These are phyloP conservation scores for Myriosclerotinia duriaeana DNA, from an alignment of 2,329 filamentous ascomycete genomes.

Conservation along the genomic window DNA sequence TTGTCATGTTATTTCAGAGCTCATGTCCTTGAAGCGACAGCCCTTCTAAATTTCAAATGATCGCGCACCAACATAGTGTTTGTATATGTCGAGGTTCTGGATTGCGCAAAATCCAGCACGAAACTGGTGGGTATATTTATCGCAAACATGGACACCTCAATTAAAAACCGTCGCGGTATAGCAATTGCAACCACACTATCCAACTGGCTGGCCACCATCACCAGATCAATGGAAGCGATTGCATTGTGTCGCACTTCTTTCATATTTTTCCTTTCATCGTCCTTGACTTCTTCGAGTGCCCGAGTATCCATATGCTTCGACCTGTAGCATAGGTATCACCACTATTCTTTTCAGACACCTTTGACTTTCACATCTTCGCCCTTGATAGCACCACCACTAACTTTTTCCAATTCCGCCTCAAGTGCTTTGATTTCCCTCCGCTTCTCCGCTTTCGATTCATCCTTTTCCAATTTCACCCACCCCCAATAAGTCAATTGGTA, in stretches of 20 bases:
- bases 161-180: neutral
- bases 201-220: neutral
- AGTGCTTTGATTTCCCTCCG: slow-evolving; percentile 19
- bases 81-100: neutral
- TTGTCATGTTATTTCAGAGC: neutral
- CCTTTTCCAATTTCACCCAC: slow-evolving; percentile 72
- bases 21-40: neutral
- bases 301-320: neutral
- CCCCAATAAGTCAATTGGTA: slow-evolving; percentile 76
- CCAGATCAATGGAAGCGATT: neutral
- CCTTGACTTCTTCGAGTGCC: neutral
- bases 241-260: too few relatives aligned
- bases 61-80: neutral
- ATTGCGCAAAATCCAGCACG: neutral
- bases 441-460: slow-evolving; percentile 64
- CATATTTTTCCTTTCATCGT: neutral
- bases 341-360: slow-evolving; percentile 2
- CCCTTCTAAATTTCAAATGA: neutral
- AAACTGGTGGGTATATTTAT: neutral
- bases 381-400: slow-evolving; percentile 18
- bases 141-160: neutral
- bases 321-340: neutral
- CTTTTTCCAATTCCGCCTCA: slow-evolving; percentile 20
- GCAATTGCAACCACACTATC: neutral
- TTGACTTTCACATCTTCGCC: slow-evolving; percentile 20